A percentile compares a stretch with the other conserved stretches of the same genome.
These are phyloP conservation scores for Primulina eburnea DNA, from an alignment of 257 asterid species.

Conservation along the genomic window DNA sequence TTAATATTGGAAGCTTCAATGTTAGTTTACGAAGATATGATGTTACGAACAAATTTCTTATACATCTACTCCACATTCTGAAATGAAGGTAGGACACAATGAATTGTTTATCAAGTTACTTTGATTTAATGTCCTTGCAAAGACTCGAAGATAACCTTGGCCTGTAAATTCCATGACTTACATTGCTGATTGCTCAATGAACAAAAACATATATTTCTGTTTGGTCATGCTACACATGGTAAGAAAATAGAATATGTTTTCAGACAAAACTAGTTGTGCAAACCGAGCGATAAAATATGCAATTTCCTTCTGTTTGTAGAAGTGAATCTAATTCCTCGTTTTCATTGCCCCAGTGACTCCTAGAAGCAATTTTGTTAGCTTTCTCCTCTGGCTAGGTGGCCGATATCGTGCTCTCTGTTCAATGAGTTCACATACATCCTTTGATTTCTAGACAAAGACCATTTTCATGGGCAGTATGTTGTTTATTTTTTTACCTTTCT, in stretches of 20 bases:
- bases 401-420: neutral
- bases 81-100: neutral
- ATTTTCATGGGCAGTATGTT: neutral
- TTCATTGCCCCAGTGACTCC: neutral
- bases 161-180: neutral
- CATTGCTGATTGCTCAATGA: neutral
- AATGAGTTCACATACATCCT: neutral
- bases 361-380: too few relatives aligned
- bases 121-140: neutral
- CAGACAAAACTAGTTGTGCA: neutral
- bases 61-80: neutral
- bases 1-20: neutral
- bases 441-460: neutral
- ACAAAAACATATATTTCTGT: neutral
- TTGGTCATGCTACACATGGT: neutral
- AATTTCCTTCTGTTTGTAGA: neutral
- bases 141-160: neutral
- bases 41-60: neutral
- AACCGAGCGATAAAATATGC: neutral
- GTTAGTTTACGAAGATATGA: neutral
- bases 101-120: neutral
- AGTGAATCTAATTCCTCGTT: neutral
- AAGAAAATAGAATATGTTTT: too few relatives aligned
- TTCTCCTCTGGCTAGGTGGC: neutral
- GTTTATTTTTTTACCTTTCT: too few relatives aligned